Percentiles rank a stretch among this genome's conserved stretches.
Conservation (phyloP, 2,329 filamentous ascomycete genomes). For the Claviceps capensis region DNA sequence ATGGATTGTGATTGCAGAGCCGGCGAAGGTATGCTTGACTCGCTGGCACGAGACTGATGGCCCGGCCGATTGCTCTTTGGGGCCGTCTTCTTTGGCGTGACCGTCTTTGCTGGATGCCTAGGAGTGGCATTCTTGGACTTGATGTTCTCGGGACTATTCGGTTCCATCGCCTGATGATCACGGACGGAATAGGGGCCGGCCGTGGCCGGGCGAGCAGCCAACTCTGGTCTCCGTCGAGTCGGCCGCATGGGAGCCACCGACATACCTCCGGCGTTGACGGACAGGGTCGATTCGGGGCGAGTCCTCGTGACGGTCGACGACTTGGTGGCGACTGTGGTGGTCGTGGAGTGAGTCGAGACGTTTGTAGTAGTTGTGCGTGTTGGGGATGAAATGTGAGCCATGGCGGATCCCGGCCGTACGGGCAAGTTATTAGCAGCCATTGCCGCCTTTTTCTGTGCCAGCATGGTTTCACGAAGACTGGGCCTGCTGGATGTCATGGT, state of each 20-base stretch:
- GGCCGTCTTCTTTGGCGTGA: constrained; percentile 38
- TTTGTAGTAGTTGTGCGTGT: constrained; percentile 23
- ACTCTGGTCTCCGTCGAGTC: constrained; percentile 42
- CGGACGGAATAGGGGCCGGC: constrained; percentile 52
- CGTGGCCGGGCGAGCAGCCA: constrained; percentile 45
- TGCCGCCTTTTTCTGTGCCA: constrained; percentile 61
- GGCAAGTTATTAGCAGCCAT: constrained; percentile 37
- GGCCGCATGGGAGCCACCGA: constrained; percentile 52
- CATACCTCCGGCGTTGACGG: constrained; percentile 40
- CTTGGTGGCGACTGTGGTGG: constrained; percentile 14
- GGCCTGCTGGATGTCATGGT: constrained; percentile 44
- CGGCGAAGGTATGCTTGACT: constrained; percentile 35
- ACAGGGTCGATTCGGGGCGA: constrained; percentile 29
- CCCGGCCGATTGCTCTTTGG: constrained; percentile 29
- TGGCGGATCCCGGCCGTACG: constrained; percentile 46
- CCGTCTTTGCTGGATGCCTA: constrained; percentile 25
- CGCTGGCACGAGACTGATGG: constrained; percentile 35
- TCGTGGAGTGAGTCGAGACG: constrained; percentile 17
- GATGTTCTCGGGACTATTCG: constrained; percentile 31
- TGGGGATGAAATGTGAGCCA: constrained; percentile 44
- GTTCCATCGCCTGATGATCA: constrained; percentile 26
- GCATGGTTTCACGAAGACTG: constrained; percentile 68
- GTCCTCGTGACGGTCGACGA: constrained; percentile 22
- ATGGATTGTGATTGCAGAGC: constrained; percentile 15
- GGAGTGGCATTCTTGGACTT: constrained; percentile 35